Evolutionary conservation across 2,329 filamentous ascomycete genomes (phyloP), one percentile per base, ranked within the genome.

Genomic region (Colletotrichum abscissum): DNA sequence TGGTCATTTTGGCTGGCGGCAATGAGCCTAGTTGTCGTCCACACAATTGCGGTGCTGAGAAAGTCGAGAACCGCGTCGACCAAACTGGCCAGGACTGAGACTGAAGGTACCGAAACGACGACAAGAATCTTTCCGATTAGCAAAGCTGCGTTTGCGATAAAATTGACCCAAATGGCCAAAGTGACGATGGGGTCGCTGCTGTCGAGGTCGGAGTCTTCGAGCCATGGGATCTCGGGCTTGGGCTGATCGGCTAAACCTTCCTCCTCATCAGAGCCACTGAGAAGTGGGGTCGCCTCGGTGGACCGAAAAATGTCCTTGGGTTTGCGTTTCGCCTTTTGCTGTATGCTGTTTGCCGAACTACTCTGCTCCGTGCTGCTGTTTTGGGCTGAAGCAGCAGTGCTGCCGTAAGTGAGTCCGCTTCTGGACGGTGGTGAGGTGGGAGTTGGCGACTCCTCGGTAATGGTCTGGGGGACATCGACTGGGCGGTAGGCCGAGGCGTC

Each of bases 111-210:
- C 64, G 94, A 89, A 42, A 94, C 80, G 54, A 95, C 92, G 64
- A 97, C 94, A 52, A 90, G 88, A 63, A 95, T 89, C 81, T 98
- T 97, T 73, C 94, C 90, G 7, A 89, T 88, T 3, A 97, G 88
- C 2, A 97, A 87, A 56, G 94, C 84, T 2, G 91, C 86, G 80
- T 98, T 98, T 72, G 95, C 95, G 26, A 89, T 83, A 62, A 97
- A 89, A 80, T 97, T 98, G 81, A 97, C 84, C 81, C 95, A 96
- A 78, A 98, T 97, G 55, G 96, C 95, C 24, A 97, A 79, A n/a
- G 92, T 93, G 62, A 98, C 95, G 62, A 97, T 90, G 19, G 89
- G 91, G 72, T 92, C 92, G 60, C 91, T 88, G 75, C 92, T 94
- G 78, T 95, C 93, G 2, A 95, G 77, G 26, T 89, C 88, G 70